Evolutionary conservation across 1,284 basidiomycete species (phyloP).

Genomic region (Albatrellus sp.): DNA sequence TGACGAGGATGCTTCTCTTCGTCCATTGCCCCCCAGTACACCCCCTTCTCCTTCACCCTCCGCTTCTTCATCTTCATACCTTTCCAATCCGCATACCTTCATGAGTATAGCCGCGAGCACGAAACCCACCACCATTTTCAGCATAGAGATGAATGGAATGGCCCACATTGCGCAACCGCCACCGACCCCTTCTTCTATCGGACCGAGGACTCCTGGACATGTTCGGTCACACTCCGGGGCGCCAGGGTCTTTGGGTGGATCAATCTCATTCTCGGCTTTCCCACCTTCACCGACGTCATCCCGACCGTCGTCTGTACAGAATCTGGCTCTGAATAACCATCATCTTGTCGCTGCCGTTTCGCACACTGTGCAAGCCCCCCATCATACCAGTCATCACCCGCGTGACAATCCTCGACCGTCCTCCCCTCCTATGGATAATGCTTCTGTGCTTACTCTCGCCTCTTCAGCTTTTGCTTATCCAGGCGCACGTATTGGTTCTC

Average conservation of each 20-base stretch:
- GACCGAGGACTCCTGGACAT: conserved; percentile 40
- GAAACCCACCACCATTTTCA: conserved; percentile 89
- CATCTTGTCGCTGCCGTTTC: conserved; percentile 6
- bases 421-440: conserved; percentile 83
- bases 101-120: conserved; percentile 79
- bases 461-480: conserved; percentile 80
- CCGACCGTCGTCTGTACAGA: conserved; percentile 28
- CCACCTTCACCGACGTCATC: conserved; percentile 37
- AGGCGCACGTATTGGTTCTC: conserved; percentile 26
- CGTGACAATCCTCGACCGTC: conserved; percentile 90
- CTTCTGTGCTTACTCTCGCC: conserved; percentile 84
- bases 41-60: conserved; percentile 78
- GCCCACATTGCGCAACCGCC: conserved; percentile 87
- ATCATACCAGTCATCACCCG: conserved; percentile 85
- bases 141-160: conserved; percentile 74
- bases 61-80: conserved; percentile 65
- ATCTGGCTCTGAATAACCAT: conserved; percentile 2
- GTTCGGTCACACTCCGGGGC: conserved; percentile 1
- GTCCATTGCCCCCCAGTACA: conserved; percentile 75
- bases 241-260: conserved; percentile 1
- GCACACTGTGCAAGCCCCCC: conserved; percentile 60
- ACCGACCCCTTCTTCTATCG: conserved; percentile 35
- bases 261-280: conserved; percentile 56
- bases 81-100: conserved; percentile 70
- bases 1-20: conserved; percentile 81